phyloP scores from a whole-genome alignment of 768 basidiomycete genomes.

The Trametes cinnabarina region DNA sequence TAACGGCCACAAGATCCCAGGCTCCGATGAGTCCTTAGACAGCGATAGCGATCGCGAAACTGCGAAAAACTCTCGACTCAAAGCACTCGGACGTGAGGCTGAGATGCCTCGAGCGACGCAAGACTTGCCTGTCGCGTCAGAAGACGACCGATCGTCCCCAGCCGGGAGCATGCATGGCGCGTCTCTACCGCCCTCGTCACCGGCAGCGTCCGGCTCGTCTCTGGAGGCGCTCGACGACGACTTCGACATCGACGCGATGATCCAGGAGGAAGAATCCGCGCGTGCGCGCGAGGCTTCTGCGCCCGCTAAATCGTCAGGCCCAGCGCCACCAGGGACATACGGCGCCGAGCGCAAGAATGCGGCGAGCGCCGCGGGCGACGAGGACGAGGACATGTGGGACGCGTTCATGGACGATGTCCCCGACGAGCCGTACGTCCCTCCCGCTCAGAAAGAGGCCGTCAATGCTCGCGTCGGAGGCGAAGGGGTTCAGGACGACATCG shows the following conservation, averaged over 20 bases:
- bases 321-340: background rate
- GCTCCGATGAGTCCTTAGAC: constrained; percentile 29
- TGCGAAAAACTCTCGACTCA: constrained; percentile 25
- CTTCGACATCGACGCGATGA: constrained; percentile 50
- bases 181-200: constrained; percentile 40
- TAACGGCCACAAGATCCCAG: constrained; percentile 35
- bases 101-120: constrained; percentile 26
- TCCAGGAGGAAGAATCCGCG: constrained; percentile 43
- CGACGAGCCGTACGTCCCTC: constrained; percentile 13
- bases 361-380: background rate
- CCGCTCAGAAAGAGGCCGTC: background rate
- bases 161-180: constrained; percentile 41
- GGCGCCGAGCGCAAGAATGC: background rate
- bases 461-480: background rate
- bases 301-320: background rate
- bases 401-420: constrained; percentile 20
- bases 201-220: constrained; percentile 31
- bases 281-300: background rate
- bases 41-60: constrained; percentile 23
- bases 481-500: constrained; percentile 39
- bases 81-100: constrained; percentile 14
- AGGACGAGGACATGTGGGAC: constrained; percentile 28
- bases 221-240: constrained; percentile 34
- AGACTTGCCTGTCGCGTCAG: constrained; percentile 11
- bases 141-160: constrained; percentile 18